A percentile compares a stretch with the other conserved stretches of the same genome.
Conservation (phyloP, 1,284 basidiomycete species). For the Veloboletus limbatus region DNA sequence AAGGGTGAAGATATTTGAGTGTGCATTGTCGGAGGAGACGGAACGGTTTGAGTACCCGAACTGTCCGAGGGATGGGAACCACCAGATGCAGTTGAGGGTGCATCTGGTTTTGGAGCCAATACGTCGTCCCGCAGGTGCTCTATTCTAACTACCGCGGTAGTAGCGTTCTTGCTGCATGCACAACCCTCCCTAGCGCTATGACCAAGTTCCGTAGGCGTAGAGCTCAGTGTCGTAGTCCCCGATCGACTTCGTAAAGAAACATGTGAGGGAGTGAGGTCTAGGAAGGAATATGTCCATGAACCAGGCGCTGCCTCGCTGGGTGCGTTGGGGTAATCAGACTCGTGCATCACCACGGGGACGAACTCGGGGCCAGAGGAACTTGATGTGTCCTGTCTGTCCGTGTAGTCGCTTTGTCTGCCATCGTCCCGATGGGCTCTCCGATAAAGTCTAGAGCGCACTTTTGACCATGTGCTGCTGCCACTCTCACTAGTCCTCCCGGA, state of each 20-base stretch:
- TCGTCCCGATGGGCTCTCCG: slow-evolving; percentile 32
- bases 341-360: slow-evolving; percentile 34
- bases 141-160: slow-evolving; percentile 14
- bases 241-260: slow-evolving; percentile 41
- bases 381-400: slow-evolving; percentile 22
- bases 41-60: slow-evolving; percentile 20
- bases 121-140: slow-evolving; percentile 17
- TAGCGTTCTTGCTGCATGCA: slow-evolving; percentile 19
- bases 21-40: slow-evolving; percentile 27
- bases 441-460: slow-evolving; percentile 31
- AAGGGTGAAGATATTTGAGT: slow-evolving; percentile 36
- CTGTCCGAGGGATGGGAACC: slow-evolving; percentile 30
- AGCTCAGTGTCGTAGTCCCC: slow-evolving; percentile 30
- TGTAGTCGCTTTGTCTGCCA: slow-evolving; percentile 20
- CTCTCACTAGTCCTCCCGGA: slow-evolving; percentile 31
- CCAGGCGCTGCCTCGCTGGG: slow-evolving; percentile 29
- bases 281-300: slow-evolving; percentile 49
- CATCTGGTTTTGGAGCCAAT: slow-evolving; percentile 26
- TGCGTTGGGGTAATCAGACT: slow-evolving; percentile 25
- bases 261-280: slow-evolving; percentile 54
- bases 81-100: slow-evolving; percentile 33
- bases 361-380: slow-evolving; percentile 30
- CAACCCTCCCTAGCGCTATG: slow-evolving; percentile 16
- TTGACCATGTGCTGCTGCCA: slow-evolving; percentile 34
- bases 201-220: slow-evolving; percentile 27